A percentile compares a stretch with the other conserved stretches of the same genome.
phyloP scores from a whole-genome alignment of 257 asterid genomes.

The Dorcoceras hygrometricum region DNA sequence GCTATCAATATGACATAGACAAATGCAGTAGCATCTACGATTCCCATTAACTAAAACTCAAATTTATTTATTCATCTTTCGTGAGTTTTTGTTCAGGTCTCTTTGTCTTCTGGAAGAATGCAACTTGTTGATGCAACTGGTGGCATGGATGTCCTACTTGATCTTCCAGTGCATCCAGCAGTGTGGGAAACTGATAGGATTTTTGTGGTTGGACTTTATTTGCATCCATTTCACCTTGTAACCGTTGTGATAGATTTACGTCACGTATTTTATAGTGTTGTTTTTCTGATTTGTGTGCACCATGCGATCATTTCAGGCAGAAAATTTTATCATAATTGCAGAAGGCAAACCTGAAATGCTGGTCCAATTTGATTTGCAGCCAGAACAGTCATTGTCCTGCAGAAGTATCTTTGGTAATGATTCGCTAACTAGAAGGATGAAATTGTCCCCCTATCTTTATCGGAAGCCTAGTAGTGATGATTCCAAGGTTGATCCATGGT shows the following conservation, averaged over 20 bases:
- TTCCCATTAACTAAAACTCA: too few species aligned
- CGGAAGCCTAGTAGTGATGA: constrained; percentile 36
- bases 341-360: constrained; percentile 54
- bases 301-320: constrained; percentile 70
- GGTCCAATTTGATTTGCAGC: constrained; percentile 35
- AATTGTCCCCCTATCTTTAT: constrained; percentile 43
- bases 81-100: constrained; percentile 49
- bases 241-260: neutral
- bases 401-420: constrained; percentile 51
- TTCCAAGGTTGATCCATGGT: constrained; percentile 26
- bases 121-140: constrained; percentile 94
- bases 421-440: constrained; percentile 34
- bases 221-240: constrained; percentile 15
- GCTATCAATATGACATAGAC: neutral
- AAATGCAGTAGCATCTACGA: constrained; percentile 2
- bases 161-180: constrained; percentile 53
- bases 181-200: constrained; percentile 47
- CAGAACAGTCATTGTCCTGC: constrained; percentile 56
- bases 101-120: constrained; percentile 73
- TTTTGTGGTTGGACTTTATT: constrained; percentile 54
- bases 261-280: neutral
- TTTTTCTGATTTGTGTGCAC: constrained; percentile 7
- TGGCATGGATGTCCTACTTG: constrained; percentile 59
- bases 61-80: constrained; percentile 1
- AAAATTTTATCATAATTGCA: constrained; percentile 47